Evolutionary conservation across 345 rosid species (phyloP).

Genomic region (Iberis pinnata): DNA sequence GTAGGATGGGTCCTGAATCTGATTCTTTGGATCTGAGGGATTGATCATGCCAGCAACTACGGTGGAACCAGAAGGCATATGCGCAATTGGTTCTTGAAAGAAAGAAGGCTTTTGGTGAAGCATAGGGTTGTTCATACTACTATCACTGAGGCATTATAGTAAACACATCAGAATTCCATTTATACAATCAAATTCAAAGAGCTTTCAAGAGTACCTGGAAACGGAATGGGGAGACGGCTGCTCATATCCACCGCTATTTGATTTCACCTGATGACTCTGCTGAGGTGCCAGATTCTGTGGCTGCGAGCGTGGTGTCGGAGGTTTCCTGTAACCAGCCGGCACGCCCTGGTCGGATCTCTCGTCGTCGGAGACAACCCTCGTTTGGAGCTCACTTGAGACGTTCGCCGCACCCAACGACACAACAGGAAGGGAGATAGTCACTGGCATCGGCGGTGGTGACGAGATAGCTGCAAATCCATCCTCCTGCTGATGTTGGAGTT

Average conservation of each 20-base stretch:
- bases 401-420: slow-evolving; percentile 33
- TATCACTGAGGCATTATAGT: slow-evolving; percentile 54
- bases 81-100: slow-evolving; percentile 61
- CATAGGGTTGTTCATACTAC: slow-evolving; percentile 57
- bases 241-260: slow-evolving; percentile 54
- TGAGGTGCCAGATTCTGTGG: slow-evolving; percentile 44
- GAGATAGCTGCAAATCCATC: slow-evolving; percentile 48
- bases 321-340: slow-evolving; percentile 51
- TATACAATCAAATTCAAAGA: not conserved
- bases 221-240: slow-evolving; percentile 81
- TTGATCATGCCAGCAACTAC: slow-evolving; percentile 50
- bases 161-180: slow-evolving; percentile 33
- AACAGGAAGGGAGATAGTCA: slow-evolving; percentile 36
- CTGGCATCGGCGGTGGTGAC: slow-evolving; percentile 51
- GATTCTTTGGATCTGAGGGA: slow-evolving; percentile 54
- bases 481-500: slow-evolving; percentile 43
- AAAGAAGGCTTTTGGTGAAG: slow-evolving; percentile 56
- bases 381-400: slow-evolving; percentile 43
- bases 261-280: slow-evolving; percentile 40
- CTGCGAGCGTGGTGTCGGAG: slow-evolving; percentile 39
- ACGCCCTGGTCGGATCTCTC: slow-evolving; percentile 87
- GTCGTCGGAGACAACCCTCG: slow-evolving; percentile 66
- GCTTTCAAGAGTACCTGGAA: slow-evolving; percentile 50
- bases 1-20: slow-evolving; percentile 51
- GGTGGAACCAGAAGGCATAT: slow-evolving; percentile 50